A percentile compares a stretch with the other conserved stretches of the same genome.
phyloP scores from a whole-genome alignment of 1,139 yeast species.

The Blastobotrys arbuscula region DNA sequence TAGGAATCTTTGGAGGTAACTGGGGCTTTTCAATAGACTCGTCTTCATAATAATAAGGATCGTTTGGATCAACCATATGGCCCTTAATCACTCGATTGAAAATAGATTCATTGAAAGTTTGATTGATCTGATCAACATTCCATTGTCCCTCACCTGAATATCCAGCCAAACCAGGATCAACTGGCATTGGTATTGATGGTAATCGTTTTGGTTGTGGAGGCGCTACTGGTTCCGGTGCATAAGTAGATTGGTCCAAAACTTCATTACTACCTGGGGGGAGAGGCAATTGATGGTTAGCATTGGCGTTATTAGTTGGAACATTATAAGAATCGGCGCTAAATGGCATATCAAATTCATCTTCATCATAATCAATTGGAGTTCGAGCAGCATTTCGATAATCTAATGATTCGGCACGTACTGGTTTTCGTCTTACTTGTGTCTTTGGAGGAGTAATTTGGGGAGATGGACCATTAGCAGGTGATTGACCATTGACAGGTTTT shows the following conservation, averaged over 20 bases:
- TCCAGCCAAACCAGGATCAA: slow-evolving; percentile 27
- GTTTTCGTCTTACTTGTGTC: slow-evolving; percentile 15
- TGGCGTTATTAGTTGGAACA: not conserved
- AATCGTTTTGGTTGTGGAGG: slow-evolving; percentile 16
- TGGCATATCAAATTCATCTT: slow-evolving; percentile 18
- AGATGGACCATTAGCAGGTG: not conserved
- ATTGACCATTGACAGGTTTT: not conserved
- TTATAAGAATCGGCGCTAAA: slow-evolving; percentile 28
- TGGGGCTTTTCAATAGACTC: slow-evolving; percentile 18
- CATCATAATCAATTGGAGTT: not conserved
- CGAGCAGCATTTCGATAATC: not conserved
- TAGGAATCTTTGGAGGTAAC: slow-evolving; percentile 31
- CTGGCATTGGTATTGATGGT: slow-evolving; percentile 8
- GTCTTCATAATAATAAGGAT: slow-evolving; percentile 4
- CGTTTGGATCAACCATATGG: slow-evolving; percentile 6
- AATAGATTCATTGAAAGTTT: slow-evolving; percentile 34
- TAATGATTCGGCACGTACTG: slow-evolving; percentile 10
- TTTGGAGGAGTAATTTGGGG: slow-evolving; percentile 7
- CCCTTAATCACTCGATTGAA: slow-evolving; percentile 24
- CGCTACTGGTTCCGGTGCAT: slow-evolving; percentile 28
- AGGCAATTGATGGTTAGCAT: slow-evolving; percentile 5
- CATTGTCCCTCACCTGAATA: slow-evolving; percentile 28
- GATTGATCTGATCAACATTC: slow-evolving; percentile 32
- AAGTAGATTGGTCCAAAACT: slow-evolving; percentile 22
- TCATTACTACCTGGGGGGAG: slow-evolving; percentile 8